Evolutionary conservation across 345 rosid species (phyloP).

Genomic region (Cardamine occulta): DNA sequence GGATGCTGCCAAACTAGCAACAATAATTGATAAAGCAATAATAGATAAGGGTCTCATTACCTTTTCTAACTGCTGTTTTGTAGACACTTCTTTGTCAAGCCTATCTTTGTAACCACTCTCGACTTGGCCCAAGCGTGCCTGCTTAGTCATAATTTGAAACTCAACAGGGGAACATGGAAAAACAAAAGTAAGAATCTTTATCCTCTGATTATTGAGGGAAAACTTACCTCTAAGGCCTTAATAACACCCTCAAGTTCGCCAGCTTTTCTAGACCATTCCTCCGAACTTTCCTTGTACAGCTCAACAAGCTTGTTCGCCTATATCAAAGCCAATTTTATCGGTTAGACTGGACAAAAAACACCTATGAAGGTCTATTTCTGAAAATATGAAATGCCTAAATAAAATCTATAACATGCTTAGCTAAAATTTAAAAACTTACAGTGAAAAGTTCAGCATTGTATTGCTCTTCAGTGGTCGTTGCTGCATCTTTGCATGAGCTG

Average conservation of each 20-base stretch:
- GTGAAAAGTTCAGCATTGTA: slow-evolving; percentile 76
- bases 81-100: slow-evolving; percentile 74
- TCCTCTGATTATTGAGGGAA: slow-evolving; percentile 13
- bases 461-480: slow-evolving; percentile 72
- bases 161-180: slow-evolving; percentile 28
- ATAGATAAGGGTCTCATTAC: slow-evolving; percentile 43
- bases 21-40: slow-evolving; percentile 14
- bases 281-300: slow-evolving; percentile 86
- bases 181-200: background rate
- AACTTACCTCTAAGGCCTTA: slow-evolving; percentile 84
- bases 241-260: slow-evolving; percentile 97
- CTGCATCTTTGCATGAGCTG: slow-evolving; percentile 66
- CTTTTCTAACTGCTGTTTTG: slow-evolving; percentile 72
- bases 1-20: slow-evolving; percentile 28
- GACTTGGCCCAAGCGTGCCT: slow-evolving; percentile 75
- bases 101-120: slow-evolving; percentile 73
- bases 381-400: slow-evolving; percentile 21
- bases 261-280: slow-evolving; percentile 94
- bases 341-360: slow-evolving; percentile 30
- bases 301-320: slow-evolving; percentile 91
- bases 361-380: background rate
- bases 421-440: slow-evolving; percentile 52
- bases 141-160: slow-evolving; percentile 33
- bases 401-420: slow-evolving; percentile 8
- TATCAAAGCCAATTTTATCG: slow-evolving; percentile 20